Conservation (phyloP, 23 red algal species). For the Agarophyton chilense region DNA sequence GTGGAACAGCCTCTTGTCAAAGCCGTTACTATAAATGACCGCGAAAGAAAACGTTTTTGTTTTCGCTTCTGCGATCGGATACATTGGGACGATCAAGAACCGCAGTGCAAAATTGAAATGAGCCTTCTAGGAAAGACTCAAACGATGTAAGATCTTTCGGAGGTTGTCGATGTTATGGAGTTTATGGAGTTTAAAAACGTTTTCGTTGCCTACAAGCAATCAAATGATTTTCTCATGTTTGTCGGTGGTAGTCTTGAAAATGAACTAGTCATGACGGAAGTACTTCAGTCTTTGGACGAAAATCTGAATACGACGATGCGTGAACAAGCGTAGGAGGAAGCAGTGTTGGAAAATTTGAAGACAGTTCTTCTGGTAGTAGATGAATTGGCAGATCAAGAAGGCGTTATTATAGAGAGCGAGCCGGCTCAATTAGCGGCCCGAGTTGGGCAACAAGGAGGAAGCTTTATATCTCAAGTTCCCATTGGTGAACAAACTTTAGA, state of each 20-base stretch:
- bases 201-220: constrained; percentile 78
- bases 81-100: constrained; percentile 67
- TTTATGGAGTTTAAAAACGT: constrained; percentile 78
- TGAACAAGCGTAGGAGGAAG: constrained; percentile 77
- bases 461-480: constrained; percentile 73
- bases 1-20: constrained; percentile 85
- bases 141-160: constrained; percentile 74
- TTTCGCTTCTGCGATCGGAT: constrained; percentile 75
- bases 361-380: constrained; percentile 78
- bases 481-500: constrained; percentile 79
- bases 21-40: constrained; percentile 81
- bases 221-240: constrained; percentile 85
- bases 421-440: constrained; percentile 61
- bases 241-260: constrained; percentile 66
- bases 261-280: constrained; percentile 87
- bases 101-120: constrained; percentile 76
- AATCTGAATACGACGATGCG: constrained; percentile 74
- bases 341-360: constrained; percentile 73
- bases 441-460: constrained; percentile 59
- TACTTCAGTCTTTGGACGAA: constrained; percentile 68
- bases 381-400: constrained; percentile 90
- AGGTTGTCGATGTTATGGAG: constrained; percentile 77
- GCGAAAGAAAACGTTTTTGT: constrained; percentile 77
- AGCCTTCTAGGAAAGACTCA: constrained; percentile 74
- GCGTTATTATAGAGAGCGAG: constrained; percentile 88